These are phyloP conservation scores for Xylariaceae sp. DNA, from an alignment of 2,329 filamentous ascomycete species.

Conservation along the genomic window DNA sequence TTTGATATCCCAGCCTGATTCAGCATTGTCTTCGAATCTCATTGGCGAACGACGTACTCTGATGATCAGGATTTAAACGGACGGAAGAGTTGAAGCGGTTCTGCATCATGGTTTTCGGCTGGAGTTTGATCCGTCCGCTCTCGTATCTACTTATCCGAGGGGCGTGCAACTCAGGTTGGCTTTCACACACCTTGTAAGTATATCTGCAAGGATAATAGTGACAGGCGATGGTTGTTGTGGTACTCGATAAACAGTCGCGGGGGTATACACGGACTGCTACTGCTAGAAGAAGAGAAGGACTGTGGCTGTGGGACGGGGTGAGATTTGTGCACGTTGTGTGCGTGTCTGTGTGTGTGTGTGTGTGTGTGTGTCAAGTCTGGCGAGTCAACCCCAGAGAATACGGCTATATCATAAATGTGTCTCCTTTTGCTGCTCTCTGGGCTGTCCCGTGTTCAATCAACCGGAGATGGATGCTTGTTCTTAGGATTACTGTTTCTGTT, in stretches of 20 bases:
- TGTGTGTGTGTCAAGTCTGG: constrained; percentile 38
- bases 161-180: constrained; percentile 30
- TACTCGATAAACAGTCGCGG: constrained; percentile 26
- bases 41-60: constrained; percentile 30
- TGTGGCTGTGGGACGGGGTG: constrained; percentile 17
- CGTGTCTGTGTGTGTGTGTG: constrained; percentile 33
- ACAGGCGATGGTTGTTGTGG: constrained; percentile 27
- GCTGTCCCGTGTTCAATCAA: constrained; percentile 34
- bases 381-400: constrained; percentile 36
- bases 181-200: constrained; percentile 30
- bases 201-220: constrained; percentile 30
- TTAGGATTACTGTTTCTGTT: constrained; percentile 32
- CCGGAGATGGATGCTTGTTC: constrained; percentile 32
- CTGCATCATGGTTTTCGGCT: constrained; percentile 35
- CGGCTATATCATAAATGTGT: constrained; percentile 47
- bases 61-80: constrained; percentile 31
- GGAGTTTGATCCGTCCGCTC: constrained; percentile 34
- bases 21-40: constrained; percentile 30
- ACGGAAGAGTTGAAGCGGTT: constrained; percentile 32
- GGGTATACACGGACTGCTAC: constrained; percentile 28
- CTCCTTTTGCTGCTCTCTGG: constrained; percentile 42
- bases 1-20: constrained; percentile 32
- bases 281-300: constrained; percentile 26
- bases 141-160: constrained; percentile 30
- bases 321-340: constrained; percentile 29